These are phyloP conservation scores for Globisporangium paroecandrum DNA, from an alignment of 352 stramenopile species.

Conservation along the genomic window DNA sequence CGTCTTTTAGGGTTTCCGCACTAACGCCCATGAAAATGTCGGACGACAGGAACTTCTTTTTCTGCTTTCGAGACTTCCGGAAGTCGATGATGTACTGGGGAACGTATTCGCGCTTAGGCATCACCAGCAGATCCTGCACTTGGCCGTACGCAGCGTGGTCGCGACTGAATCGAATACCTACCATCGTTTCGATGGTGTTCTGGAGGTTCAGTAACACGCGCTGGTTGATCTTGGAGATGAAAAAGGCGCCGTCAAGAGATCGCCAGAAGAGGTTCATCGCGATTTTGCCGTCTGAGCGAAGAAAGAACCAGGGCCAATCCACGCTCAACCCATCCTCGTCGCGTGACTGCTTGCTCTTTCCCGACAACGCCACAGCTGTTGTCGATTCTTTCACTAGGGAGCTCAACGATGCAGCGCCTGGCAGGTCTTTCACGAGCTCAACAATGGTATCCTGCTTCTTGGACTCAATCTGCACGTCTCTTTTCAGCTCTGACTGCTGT, in stretches of 20 bases:
- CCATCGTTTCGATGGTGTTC: conserved; percentile 30
- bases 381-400: not conserved
- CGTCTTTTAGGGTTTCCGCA: conserved; percentile 28
- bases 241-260: conserved; percentile 67
- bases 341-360: not conserved
- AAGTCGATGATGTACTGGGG: conserved; percentile 48
- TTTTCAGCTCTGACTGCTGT: not conserved
- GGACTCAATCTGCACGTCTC: not conserved
- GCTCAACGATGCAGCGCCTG: not conserved
- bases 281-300: conserved; percentile 79
- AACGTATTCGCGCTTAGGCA: conserved; percentile 42
- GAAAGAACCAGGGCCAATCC: conserved; percentile 77
- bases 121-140: conserved; percentile 36
- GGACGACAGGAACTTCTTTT: conserved; percentile 50
- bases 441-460: not conserved
- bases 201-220: conserved; percentile 31
- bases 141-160: conserved; percentile 33
- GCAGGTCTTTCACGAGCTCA: not conserved
- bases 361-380: not conserved
- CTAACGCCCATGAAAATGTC: conserved; percentile 54
- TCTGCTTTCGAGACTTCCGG: conserved; percentile 44
- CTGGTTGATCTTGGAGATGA: conserved; percentile 45
- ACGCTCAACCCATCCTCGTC: conserved; percentile 30
- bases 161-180: conserved; percentile 29
- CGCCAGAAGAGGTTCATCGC: conserved; percentile 84